Evolutionary conservation across 495 filamentous ascomycete genomes (phyloP).

Genomic region (Podospora appendiculata): DNA sequence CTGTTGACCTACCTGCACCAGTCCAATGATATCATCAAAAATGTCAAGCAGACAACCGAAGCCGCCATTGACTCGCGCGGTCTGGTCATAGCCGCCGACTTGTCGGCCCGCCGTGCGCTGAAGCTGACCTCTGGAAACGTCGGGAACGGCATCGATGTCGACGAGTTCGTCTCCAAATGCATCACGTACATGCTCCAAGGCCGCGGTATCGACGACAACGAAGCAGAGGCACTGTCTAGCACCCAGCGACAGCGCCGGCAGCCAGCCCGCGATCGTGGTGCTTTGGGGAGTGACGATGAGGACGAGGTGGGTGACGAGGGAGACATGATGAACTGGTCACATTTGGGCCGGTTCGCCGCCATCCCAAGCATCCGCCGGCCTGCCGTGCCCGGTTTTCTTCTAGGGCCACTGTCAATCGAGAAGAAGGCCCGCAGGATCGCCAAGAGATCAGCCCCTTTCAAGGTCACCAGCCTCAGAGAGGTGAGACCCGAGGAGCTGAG

Average conservation of each 20-base stretch:
- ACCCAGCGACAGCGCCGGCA: conserved; percentile 38
- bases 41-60: conserved; percentile 87
- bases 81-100: conserved; percentile 69
- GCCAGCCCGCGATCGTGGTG: conserved; percentile 16
- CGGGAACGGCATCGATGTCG: conserved; percentile 71
- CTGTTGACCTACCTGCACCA: conserved; percentile 53
- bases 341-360: conserved; percentile 68
- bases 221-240: conserved; percentile 32
- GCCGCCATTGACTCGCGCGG: conserved; percentile 84
- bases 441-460: conserved; percentile 56
- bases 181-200: conserved; percentile 77
- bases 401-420: conserved; percentile 84
- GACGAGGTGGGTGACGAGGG: conserved; percentile 56
- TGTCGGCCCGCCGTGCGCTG: conserved; percentile 64
- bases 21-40: conserved; percentile 54
- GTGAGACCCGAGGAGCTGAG: conserved; percentile 68
- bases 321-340: conserved; percentile 82
- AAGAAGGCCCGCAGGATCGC: conserved; percentile 64
- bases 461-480: conserved; percentile 54
- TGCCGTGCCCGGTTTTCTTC: conserved; percentile 70
- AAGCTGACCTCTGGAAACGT: conserved; percentile 62
- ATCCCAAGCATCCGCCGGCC: conserved; percentile 67
- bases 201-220: conserved; percentile 32
- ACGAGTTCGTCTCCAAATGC: conserved; percentile 90
- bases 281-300: conserved; percentile 24